Evolutionary conservation across 495 filamentous ascomycete genomes (phyloP).

Genomic region (Podospora bellae-mahoneyi): DNA sequence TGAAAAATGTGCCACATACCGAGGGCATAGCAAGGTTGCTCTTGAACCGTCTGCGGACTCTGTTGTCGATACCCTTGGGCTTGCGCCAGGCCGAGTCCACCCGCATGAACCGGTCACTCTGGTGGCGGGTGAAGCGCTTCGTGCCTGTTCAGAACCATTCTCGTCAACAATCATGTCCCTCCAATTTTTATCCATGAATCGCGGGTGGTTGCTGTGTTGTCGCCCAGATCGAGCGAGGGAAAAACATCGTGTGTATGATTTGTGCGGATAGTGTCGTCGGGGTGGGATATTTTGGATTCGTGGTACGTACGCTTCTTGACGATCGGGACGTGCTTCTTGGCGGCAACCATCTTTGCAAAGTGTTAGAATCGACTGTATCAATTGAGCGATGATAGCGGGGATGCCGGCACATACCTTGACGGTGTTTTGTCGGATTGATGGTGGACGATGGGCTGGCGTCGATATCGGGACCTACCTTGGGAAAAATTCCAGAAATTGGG

Average conservation of each 20-base stretch:
- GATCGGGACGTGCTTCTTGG: slow-evolving; percentile 98
- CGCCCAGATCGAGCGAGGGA: slow-evolving; percentile 8
- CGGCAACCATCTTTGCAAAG: slow-evolving; percentile 79
- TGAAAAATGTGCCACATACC: slow-evolving; percentile 56
- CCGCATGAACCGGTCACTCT: slow-evolving; percentile 93
- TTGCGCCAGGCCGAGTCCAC: slow-evolving; percentile 89
- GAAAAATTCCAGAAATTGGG: slow-evolving; percentile 39
- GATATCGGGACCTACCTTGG: slow-evolving; percentile 33
- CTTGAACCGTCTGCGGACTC: slow-evolving; percentile 88
- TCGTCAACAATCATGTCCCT: slow-evolving; percentile 24
- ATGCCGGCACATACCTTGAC: slow-evolving; percentile 43
- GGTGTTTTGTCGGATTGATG: slow-evolving; percentile 43
- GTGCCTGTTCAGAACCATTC: slow-evolving; percentile 56
- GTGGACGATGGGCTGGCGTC: slow-evolving; percentile 39
- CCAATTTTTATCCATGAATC: slow-evolving; percentile 9
- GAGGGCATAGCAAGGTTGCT: slow-evolving; percentile 94
- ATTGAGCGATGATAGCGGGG: slow-evolving; percentile 12
- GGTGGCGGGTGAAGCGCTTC: slow-evolving; percentile 90
- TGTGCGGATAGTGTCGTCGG: slow-evolving; percentile 17
- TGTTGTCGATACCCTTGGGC: slow-evolving; percentile 95
- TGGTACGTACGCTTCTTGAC: slow-evolving; percentile 94
- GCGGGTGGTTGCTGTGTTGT: slow-evolving; percentile 8
- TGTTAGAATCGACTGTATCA: slow-evolving; percentile 30
- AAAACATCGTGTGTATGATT: slow-evolving; percentile 3
- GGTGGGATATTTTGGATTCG: slow-evolving; percentile 14